phyloP scores from a whole-genome alignment of 1,284 basidiomycete species.

The Pholiota adiposa region DNA sequence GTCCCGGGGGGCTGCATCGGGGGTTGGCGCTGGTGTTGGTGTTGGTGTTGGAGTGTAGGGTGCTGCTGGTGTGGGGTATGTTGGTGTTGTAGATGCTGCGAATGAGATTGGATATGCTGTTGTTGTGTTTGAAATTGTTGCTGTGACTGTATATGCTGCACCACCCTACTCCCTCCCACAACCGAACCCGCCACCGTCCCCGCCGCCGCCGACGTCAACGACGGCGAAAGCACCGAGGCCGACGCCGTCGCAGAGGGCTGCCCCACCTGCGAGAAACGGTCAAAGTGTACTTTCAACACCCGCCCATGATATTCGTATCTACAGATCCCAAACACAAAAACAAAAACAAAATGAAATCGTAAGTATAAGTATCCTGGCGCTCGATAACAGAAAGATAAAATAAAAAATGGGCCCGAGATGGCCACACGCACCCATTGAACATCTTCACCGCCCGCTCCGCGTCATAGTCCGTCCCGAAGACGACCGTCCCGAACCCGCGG shows the following conservation, averaged over 20 bases:
- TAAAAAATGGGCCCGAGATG: neutral
- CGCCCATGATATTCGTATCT: constrained; percentile 90
- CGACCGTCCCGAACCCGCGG: constrained; percentile 87
- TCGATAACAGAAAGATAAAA: neutral
- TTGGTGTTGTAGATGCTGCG: constrained; percentile 1
- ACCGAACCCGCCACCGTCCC: neutral
- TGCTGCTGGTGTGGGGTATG: neutral
- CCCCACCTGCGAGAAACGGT: constrained; percentile 64
- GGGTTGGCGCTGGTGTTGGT: neutral
- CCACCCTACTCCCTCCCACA: neutral
- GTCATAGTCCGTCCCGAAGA: constrained; percentile 84
- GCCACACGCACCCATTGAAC: constrained; percentile 84
- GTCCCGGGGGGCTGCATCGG: constrained; percentile 12
- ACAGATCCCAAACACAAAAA: neutral
- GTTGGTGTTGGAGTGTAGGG: constrained; percentile 11
- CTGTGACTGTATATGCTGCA: neutral
- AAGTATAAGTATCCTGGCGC: no score
- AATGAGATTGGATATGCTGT: no score
- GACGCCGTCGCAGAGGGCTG: constrained; percentile 28
- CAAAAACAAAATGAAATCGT: constrained; percentile 9
- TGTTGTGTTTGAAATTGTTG: neutral
- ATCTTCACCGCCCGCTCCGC: constrained; percentile 85
- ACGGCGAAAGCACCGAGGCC: neutral
- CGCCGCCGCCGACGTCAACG: neutral
- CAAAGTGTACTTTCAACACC: constrained; percentile 84